These are phyloP conservation scores for Pyrus pyrifolia DNA, from an alignment of 306 rosid species.

Conservation along the genomic window DNA sequence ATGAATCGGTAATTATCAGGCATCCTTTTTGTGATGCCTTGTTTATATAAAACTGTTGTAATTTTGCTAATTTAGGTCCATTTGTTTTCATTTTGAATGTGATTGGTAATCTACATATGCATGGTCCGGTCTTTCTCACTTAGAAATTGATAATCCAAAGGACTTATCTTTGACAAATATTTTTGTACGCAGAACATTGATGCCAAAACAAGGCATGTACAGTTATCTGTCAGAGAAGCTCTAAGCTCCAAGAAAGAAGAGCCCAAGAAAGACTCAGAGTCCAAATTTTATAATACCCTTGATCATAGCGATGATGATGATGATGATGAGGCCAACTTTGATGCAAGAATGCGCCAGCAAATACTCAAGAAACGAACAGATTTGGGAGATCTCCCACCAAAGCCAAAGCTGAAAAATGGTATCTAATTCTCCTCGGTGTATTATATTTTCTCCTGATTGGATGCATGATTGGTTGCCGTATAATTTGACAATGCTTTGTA, in stretches of 20 bases:
- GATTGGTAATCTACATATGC: background rate
- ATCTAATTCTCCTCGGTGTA: constrained; percentile 12
- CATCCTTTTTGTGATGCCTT: constrained; percentile 3
- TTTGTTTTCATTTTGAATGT: background rate
- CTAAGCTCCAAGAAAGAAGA: constrained; percentile 69
- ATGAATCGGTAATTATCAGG: constrained; percentile 43
- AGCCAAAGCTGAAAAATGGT: constrained; percentile 59
- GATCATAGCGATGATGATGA: constrained; percentile 50
- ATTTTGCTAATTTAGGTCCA: constrained; percentile 1
- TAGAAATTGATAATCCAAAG: background rate
- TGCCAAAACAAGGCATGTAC: constrained; percentile 47
- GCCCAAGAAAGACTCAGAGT: constrained; percentile 36
- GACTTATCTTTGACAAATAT: background rate
- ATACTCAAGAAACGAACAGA: constrained; percentile 74
- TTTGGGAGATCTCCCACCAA: constrained; percentile 59
- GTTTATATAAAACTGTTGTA: constrained; percentile 6
- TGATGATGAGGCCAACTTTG: constrained; percentile 64
- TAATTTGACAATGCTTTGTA: background rate
- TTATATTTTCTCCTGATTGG: background rate
- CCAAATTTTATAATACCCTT: constrained; percentile 25
- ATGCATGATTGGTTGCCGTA: background rate
- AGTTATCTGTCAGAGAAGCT: constrained; percentile 82
- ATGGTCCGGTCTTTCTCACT: background rate
- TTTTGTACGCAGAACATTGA: constrained; percentile 42
- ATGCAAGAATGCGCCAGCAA: constrained; percentile 77